Evolutionary conservation across 106 monocot genomes (phyloP), one percentile per base, ranked within the genome.

Genomic region (Gastrodia elata): DNA sequence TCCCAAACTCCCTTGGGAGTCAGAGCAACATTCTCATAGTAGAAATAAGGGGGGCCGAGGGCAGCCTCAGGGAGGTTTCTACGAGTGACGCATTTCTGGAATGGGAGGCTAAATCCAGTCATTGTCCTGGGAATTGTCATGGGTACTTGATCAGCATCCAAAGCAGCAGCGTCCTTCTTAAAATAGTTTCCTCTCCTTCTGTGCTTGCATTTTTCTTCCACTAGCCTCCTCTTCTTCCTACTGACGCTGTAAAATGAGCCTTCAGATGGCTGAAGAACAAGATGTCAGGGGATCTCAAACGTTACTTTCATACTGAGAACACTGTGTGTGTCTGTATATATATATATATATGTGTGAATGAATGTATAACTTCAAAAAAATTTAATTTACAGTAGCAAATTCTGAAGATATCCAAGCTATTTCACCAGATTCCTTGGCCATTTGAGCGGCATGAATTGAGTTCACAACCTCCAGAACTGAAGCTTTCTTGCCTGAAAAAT

Each of bases 1-100:
- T 86, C 72, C 94, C 94, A 94, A 5, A 85, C 82, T 7, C 94
- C 89, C 49, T 85, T 89, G 3, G 94, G 91, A 38, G 94, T 82
- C 0, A 95, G 57, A 5, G 94, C 89, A 5, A 91, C 91, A 71
- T 91, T 95, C 61, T 95, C 94, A 52, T 87, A 91, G 15, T 89
- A 95, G 49, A 95, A 95, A 72, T 79, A 95, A 8, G 94, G 94
- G 13, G 89, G 91, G 22, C 94, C 94, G 3, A 73, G 38, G 1
- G 87, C 87, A 34, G 79, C 44, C 8, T 83, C 83, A 24, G 91
- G 83, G 38, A 95, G 83, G 4, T 69, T 80, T 57, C 91, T 81
- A 8, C 72, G 49, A 0, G 15, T 20, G 36, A 67, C 7, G 67
- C 36, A 38, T 1, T 22, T 58, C 25, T 89, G 52, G 52, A 27